These are phyloP conservation scores for Hura crepitans DNA, from an alignment of 441 rosid genomes.

Conservation along the genomic window DNA sequence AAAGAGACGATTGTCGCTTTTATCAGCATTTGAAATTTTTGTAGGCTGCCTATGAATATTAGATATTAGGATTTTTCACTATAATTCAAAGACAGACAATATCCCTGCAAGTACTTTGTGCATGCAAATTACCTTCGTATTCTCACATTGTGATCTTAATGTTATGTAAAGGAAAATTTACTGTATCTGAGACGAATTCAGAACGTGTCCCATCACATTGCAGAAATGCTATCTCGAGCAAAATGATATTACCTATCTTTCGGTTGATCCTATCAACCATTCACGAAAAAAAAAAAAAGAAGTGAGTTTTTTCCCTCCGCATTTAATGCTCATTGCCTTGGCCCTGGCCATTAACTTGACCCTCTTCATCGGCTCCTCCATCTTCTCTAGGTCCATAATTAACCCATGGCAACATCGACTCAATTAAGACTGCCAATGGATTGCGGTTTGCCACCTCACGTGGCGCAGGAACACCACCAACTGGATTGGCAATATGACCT, in stretches of 20 bases:
- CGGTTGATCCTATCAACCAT: background rate
- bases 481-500: constrained; percentile 38
- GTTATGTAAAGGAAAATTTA: background rate
- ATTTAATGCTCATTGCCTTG: constrained; percentile 29
- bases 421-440: constrained; percentile 59
- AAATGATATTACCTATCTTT: constrained; percentile 7
- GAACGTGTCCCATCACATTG: constrained; percentile 1
- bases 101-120: background rate
- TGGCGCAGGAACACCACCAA: constrained; percentile 34
- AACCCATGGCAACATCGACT: constrained; percentile 79
- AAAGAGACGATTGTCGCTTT: no score
- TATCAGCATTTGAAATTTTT: background rate
- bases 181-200: background rate
- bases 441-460: constrained; percentile 58
- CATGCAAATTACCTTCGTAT: background rate
- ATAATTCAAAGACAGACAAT: background rate
- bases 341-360: constrained; percentile 35
- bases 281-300: background rate
- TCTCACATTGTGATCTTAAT: no score
- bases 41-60: no score
- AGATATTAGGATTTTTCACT: background rate
- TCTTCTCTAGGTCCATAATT: constrained; percentile 47
- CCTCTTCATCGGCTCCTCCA: constrained; percentile 36
- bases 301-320: background rate
- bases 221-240: background rate